Conservation (phyloP, 2,329 filamentous ascomycete genomes). For the Fusarium illudens region DNA sequence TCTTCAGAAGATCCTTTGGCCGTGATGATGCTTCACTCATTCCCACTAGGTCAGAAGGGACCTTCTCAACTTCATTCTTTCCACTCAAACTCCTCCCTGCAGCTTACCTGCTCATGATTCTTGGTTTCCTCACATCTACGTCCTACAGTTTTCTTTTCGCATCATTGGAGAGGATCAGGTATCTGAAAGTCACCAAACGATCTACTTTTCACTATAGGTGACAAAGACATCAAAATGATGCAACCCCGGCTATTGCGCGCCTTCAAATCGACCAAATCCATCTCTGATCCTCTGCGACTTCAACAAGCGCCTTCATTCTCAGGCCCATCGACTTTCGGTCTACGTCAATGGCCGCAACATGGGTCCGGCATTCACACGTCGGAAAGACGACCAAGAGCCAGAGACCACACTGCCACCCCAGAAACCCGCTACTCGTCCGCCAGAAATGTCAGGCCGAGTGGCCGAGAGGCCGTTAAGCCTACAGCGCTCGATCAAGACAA, state of each 20-base stretch:
- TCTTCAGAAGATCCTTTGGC: neutral
- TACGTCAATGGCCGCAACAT: conserved; percentile 18
- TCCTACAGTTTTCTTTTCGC: neutral
- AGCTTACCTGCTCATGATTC: neutral
- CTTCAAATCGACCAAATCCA: neutral
- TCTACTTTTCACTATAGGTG: neutral
- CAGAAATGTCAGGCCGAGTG: neutral
- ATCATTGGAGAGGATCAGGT: neutral
- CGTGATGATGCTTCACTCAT: conserved; percentile 3
- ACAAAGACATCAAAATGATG: neutral
- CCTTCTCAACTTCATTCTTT: neutral
- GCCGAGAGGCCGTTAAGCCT: neutral
- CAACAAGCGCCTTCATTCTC: conserved; percentile 2
- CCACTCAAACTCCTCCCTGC: neutral
- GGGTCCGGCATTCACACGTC: conserved; percentile 2
- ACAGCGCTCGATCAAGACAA: neutral
- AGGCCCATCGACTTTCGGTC: neutral
- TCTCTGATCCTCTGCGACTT: neutral
- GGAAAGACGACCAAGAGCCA: neutral
- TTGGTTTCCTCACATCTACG: too few relatives aligned
- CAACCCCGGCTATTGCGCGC: neutral
- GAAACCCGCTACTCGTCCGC: neutral
- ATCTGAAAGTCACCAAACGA: neutral
- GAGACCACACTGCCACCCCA: neutral
- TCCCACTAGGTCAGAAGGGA: neutral